Base-by-base conservation (phyloP, 257 asterid species). In the Solanum piurae region DNA sequence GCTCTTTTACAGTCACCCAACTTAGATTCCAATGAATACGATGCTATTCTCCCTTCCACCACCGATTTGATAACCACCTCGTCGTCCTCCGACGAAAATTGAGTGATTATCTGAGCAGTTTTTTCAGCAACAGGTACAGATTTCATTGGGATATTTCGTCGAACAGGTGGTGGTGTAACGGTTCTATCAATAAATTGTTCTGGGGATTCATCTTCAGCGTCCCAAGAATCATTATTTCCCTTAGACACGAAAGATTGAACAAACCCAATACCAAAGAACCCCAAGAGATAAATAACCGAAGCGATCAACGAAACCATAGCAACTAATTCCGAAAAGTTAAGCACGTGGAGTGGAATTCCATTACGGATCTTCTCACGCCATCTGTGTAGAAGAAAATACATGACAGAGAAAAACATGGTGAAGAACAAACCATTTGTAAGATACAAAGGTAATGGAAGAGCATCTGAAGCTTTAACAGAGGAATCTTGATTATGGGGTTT, bases 1-100 rank as follows among this genome's bases (percentile, higher is more conserved):
- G 95, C 94, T 73, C 91, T 87, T 79, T 88, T 89, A 73, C 93
- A 92, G 73, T 93, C 92, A 12, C 93, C 92, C 44, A 93, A 91
- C 64, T 88, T 93, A 1, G 94, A 88, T 76, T 93, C 95, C 49
- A 93, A 86, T 1, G 93, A 86, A 49, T 93, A 92, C 5, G 92
- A 92, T 5, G 92, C 91, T 18, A 75, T 87, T 86, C 80, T 86
- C 14, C 95, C 95, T 25, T 77, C 52, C 11, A 90, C 92, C 11
- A 93, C 92, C 1, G 86, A 83, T 12, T 87, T 87, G 4, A 93
- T 82, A 34, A 93, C 79, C 62, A 89, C 88, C 86, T 93, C 95
- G 20, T 92, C 94, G 12, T 92, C 92, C 80, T 62, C 86, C 2
- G 90, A 87, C 0, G 27, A 72, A 52, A 40, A 87, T 6, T 84